Base-by-base conservation (phyloP, 768 basidiomycete species). In the Pholiota molesta region DNA sequence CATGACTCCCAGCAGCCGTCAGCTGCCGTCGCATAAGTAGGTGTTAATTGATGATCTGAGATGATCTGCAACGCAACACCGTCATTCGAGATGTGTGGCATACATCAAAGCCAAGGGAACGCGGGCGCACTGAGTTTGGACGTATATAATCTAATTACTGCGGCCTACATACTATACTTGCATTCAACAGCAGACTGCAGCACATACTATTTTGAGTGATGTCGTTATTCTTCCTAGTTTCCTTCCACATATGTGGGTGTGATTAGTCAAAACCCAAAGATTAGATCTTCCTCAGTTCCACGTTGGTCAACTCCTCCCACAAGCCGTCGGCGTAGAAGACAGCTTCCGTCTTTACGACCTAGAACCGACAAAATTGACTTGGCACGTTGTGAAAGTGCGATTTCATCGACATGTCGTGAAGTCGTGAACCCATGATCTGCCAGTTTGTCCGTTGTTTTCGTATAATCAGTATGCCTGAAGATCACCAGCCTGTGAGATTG, bases 391-490 rank as follows among this genome's bases (percentile, higher is more conserved):
- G 62, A 74, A 73, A 69, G 75, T 78, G 77, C 78, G 78, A 78
- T 79, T 76, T 60, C 74, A 73, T 77, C 78, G 78, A 76, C 68
- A 71, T 57, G 65, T 63, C 61, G 52, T 45, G 17, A 57, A 45
- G 33, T 11, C 26, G 47, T 39, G 60, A 67, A 54, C 72, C 69
- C 67, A 67, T 51, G 52, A 60, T 59, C 53, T 59, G 65, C 26
- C 26, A 26, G 60, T 16, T 61, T 69, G 47, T 73, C 75, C 76
- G 78, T 71, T 74, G 65, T 69, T 77, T 78, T 77, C 77, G 76
- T 77, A 69, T 69, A 62, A 13, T 72, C 65, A 42, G 39, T 21
- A 55, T 57, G 62, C 47, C 60, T 67, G 60, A 51, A 37, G 3
- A 1, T 58, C 37, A 51, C 42, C 57, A 39, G 60, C 62, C 55